These are phyloP conservation scores for Colletotrichum lini DNA, from an alignment of 2,329 filamentous ascomycete species.

Conservation along the genomic window DNA sequence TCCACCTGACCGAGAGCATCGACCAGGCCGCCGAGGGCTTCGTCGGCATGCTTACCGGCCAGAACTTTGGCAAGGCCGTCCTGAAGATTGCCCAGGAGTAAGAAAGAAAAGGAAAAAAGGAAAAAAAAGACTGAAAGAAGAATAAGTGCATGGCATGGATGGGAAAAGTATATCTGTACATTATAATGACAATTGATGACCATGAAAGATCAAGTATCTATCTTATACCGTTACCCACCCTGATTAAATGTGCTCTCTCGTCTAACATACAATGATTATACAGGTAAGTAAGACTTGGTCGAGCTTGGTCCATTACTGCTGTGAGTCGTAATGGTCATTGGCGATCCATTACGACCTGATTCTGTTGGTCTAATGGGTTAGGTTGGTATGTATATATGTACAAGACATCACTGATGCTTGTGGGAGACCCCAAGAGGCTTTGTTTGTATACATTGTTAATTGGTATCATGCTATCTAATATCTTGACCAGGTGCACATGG, in stretches of 20 bases:
- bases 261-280: too few species aligned
- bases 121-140: not conserved
- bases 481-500: not conserved
- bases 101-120: too few species aligned
- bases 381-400: too few species aligned
- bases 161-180: constrained; percentile 24
- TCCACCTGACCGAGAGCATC: constrained; percentile 80
- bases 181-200: constrained; percentile 40
- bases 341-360: too few species aligned
- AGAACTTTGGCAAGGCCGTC: constrained; percentile 91
- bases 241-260: too few species aligned
- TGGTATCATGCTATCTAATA: not conserved
- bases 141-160: not conserved
- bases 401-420: too few species aligned
- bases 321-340: too few species aligned
- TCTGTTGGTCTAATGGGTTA: too few species aligned
- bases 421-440: too few species aligned
- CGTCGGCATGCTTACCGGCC: constrained; percentile 80
- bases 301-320: too few species aligned
- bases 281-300: too few species aligned
- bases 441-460: not conserved
- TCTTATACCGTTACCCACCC: too few species aligned
- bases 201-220: not conserved
- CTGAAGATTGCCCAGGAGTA: constrained; percentile 66
- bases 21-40: constrained; percentile 84